phyloP scores from a whole-genome alignment of 805 yeast genomes.

The Candida xiaguanensis region DNA sequence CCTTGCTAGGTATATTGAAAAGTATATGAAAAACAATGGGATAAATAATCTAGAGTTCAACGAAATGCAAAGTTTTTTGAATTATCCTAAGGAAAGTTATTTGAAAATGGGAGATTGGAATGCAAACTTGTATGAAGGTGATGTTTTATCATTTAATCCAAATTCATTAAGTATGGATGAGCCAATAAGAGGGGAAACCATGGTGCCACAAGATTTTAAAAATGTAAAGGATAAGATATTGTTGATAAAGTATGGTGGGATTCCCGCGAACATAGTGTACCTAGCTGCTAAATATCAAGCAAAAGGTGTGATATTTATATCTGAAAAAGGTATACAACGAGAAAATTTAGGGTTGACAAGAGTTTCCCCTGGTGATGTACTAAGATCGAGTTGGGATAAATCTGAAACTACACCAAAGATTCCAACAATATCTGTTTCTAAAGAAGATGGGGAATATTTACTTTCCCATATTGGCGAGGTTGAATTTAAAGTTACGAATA shows the following conservation, averaged over 20 bases:
- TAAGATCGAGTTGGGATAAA: constrained; percentile 43
- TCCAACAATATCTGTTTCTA: constrained; percentile 75
- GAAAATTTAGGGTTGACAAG: constrained; percentile 58
- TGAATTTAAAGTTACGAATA: constrained; percentile 32
- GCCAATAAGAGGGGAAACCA: constrained; percentile 45
- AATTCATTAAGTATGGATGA: constrained; percentile 54
- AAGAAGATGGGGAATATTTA: constrained; percentile 54
- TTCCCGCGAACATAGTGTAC: constrained; percentile 35
- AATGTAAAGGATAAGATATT: constrained; percentile 52
- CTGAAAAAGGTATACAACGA: constrained; percentile 45
- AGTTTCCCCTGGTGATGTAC: constrained; percentile 69
- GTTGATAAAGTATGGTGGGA: constrained; percentile 56
- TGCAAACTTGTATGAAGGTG: constrained; percentile 37
- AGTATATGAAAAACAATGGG: constrained; percentile 56
- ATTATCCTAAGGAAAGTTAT: constrained; percentile 52
- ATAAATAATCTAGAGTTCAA: constrained; percentile 48
- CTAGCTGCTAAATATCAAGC: constrained; percentile 58
- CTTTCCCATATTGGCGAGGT: constrained; percentile 31
- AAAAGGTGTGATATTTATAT: constrained; percentile 64
- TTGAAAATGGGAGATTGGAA: constrained; percentile 28
- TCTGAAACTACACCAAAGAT: constrained; percentile 61
- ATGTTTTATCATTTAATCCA: constrained; percentile 61
- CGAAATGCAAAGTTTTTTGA: constrained; percentile 53
- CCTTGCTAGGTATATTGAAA: constrained; percentile 61
- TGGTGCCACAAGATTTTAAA: too few relatives aligned